Evolutionary conservation across 1,284 basidiomycete species (phyloP), one percentile per base, ranked within the genome.

Genomic region (Tremellales sp.): DNA sequence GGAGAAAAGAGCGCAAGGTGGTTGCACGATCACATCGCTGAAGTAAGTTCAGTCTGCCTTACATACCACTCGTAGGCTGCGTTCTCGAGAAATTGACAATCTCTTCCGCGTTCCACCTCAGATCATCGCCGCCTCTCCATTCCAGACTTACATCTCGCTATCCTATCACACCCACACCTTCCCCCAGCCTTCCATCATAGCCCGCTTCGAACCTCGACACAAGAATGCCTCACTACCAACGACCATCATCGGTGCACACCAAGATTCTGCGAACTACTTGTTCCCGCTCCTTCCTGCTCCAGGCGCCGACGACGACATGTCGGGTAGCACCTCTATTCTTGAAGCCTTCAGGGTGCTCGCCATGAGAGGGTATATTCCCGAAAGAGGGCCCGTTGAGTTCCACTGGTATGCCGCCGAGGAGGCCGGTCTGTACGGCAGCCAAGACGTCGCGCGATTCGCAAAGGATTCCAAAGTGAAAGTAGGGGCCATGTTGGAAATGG

Each of bases 381-480:
- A 47, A 16, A 47, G 45, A 7, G 53, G 56, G 18, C 63, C 68
- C 27, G 66, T 75, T 7, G 73, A 74, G 51, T 67, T 71, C 32
- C 70, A 72, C 54, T 75, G 68, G 67, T 75, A 72, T 48, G 62
- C 62, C 3, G 73, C 71, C 5, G 73, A 75, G 45, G 73, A 75
- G 45, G 73, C 68, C 13, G 73, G 73, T 0, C 48, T 74, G 21
- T 56, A 74, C 24, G 73, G 73, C 7, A 63, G 58, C 44, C 66
- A 68, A 43, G 69, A 58, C 10, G 61, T 74, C 3, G 60, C 54
- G 4, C 47, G 39, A 19, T 58, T 57, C 37, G 57, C 53, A 39
- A 51, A 48, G 31, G 57, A 57, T 4, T 27, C 31, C n/a, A 47
- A 48, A 16, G 49, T 44, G 1, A 57, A 51, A 9, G 42, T 61